Conservation (phyloP, 768 basidiomycete genomes). For the Sistotremastrum niveocremeum region DNA sequence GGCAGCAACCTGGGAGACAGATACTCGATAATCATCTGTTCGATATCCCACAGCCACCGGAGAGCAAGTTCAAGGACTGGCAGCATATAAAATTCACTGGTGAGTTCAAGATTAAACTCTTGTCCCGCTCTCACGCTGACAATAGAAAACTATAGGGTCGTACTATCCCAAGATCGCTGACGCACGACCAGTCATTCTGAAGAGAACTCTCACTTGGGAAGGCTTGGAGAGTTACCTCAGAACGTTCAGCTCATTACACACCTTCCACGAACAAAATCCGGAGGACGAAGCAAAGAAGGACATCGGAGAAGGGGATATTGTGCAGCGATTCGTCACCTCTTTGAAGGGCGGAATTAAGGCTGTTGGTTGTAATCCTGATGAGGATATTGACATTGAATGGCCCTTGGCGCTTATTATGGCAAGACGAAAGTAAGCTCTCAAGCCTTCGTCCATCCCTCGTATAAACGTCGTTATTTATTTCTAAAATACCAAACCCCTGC, state of each 20-base stretch:
- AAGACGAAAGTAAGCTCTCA: background rate
- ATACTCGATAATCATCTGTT: conserved; percentile 61
- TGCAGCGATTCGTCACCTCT: background rate
- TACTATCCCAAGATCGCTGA: conserved; percentile 27
- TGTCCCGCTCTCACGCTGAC: conserved; percentile 4
- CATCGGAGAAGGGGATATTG: conserved; percentile 17
- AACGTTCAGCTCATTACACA: conserved; percentile 59
- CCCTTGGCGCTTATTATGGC: conserved; percentile 28
- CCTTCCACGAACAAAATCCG: conserved; percentile 49
- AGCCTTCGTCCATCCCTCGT: no score
- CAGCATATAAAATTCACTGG: conserved; percentile 50
- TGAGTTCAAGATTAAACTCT: conserved; percentile 10
- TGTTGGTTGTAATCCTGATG: conserved; percentile 10
- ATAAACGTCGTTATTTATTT: no score
- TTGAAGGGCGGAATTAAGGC: no score
- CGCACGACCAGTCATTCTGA: conserved; percentile 38
- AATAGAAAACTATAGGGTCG: conserved; percentile 18
- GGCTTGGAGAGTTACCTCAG: conserved; percentile 54
- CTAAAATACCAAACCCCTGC: no score
- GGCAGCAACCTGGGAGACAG: conserved; percentile 68
- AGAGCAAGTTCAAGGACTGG: conserved; percentile 25
- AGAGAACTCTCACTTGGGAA: conserved; percentile 47
- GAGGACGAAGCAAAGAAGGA: conserved; percentile 29
- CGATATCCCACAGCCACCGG: conserved; percentile 44
- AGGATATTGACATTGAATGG: conserved; percentile 35